Evolutionary conservation across 345 rosid genomes (phyloP).

Genomic region (Diplotaxis tenuifolia): DNA sequence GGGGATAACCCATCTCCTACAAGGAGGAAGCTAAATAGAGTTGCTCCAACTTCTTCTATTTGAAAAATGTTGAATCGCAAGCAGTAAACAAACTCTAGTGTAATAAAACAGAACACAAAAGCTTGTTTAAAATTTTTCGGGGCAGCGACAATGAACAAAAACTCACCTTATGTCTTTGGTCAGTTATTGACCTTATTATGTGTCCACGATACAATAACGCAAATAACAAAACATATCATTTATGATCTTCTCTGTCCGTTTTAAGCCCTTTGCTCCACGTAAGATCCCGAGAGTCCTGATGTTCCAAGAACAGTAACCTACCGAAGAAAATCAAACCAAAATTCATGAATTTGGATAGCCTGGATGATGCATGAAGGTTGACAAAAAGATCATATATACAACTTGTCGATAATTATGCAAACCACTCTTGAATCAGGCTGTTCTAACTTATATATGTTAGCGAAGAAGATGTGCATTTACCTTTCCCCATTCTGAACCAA

Average conservation of each 20-base stretch:
- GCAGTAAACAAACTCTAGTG: not conserved
- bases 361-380: not conserved
- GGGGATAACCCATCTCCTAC: no score
- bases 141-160: slow-evolving; percentile 7
- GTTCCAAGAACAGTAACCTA: slow-evolving; percentile 91
- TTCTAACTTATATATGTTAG: not conserved
- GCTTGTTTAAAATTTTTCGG: slow-evolving; percentile 3
- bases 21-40: slow-evolving; percentile 58
- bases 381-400: not conserved
- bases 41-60: slow-evolving; percentile 37
- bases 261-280: slow-evolving; percentile 78
- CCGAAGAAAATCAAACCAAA: slow-evolving; percentile 14
- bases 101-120: slow-evolving; percentile 3
- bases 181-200: slow-evolving; percentile 32
- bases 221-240: slow-evolving; percentile 20
- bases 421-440: not conserved
- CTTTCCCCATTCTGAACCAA: slow-evolving; percentile 93
- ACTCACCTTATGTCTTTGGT: slow-evolving; percentile 28
- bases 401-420: not conserved
- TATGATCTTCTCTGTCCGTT: slow-evolving; percentile 4
- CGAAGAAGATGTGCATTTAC: slow-evolving; percentile 33
- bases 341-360: not conserved
- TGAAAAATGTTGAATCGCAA: slow-evolving; percentile 7
- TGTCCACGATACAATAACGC: slow-evolving; percentile 20
- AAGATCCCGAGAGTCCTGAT: slow-evolving; percentile 90